Evolutionary conservation across 2,329 filamentous ascomycete genomes (phyloP).

Genomic region (Leptographium wingfieldii): DNA sequence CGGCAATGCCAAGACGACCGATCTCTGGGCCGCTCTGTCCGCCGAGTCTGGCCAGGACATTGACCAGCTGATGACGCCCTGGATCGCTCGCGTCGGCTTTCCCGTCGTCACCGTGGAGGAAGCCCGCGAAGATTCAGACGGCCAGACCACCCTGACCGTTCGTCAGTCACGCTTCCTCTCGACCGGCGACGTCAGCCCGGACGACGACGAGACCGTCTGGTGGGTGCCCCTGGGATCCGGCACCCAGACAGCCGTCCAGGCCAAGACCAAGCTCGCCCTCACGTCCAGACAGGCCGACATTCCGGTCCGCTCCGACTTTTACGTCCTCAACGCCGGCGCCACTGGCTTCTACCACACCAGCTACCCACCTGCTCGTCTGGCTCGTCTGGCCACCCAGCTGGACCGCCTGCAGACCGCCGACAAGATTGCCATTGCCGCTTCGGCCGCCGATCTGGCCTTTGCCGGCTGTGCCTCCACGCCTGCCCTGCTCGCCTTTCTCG

Average conservation of each 20-base stretch:
- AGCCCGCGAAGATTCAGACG: slow-evolving; percentile 57
- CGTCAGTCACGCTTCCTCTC: slow-evolving; percentile 77
- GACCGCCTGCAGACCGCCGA: slow-evolving; percentile 70
- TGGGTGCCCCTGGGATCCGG: slow-evolving; percentile 78
- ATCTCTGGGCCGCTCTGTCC: slow-evolving; percentile 80
- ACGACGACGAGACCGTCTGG: slow-evolving; percentile 88
- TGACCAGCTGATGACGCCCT: slow-evolving; percentile 75
- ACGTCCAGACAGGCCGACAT: slow-evolving; percentile 67
- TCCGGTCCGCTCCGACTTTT: slow-evolving; percentile 64
- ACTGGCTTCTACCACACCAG: slow-evolving; percentile 87
- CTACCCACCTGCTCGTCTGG: slow-evolving; percentile 73
- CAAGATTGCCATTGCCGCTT: slow-evolving; percentile 84
- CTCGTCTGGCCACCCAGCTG: slow-evolving; percentile 65
- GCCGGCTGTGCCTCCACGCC: slow-evolving; percentile 75
- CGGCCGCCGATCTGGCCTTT: slow-evolving; percentile 78
- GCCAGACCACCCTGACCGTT: slow-evolving; percentile 44
- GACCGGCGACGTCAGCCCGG: slow-evolving; percentile 77
- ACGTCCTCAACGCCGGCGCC: slow-evolving; percentile 85
- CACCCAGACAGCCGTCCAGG: slow-evolving; percentile 18
- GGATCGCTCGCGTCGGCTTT: slow-evolving; percentile 94
- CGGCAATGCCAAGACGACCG: slow-evolving; percentile 79
- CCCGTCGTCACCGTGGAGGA: slow-evolving; percentile 80
- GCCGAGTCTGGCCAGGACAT: slow-evolving; percentile 83
- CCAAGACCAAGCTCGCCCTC: slow-evolving; percentile 52
- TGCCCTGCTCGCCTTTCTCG: slow-evolving; percentile 68